Evolutionary conservation across 2,329 filamentous ascomycete species (phyloP).

Genomic region (Fusarium marasasianum): DNA sequence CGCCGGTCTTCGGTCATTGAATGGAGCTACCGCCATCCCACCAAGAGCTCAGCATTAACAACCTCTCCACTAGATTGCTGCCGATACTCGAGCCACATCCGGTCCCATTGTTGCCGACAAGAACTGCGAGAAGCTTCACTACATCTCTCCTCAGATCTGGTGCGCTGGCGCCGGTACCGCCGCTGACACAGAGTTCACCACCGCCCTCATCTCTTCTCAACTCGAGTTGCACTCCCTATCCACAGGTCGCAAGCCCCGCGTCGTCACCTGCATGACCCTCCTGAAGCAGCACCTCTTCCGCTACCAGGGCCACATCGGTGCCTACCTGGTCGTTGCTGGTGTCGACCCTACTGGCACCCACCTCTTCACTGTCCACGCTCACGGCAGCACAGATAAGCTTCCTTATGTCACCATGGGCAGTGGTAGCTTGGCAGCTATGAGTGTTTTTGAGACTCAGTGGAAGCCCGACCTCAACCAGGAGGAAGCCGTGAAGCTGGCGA

Average conservation of each 20-base stretch:
- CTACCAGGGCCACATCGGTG: slow-evolving; percentile 97
- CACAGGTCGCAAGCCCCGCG: slow-evolving; percentile 94
- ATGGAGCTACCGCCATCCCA: slow-evolving; percentile 7
- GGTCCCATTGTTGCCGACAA: slow-evolving; percentile 99
- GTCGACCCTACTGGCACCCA: slow-evolving; percentile 95
- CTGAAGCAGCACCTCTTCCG: slow-evolving; percentile 99
- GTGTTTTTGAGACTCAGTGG: slow-evolving; percentile 97
- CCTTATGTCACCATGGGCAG: slow-evolving; percentile 99
- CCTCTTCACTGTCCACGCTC: slow-evolving; percentile 97
- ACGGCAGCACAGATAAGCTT: slow-evolving; percentile 97
- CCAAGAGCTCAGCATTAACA: slow-evolving; percentile 28
- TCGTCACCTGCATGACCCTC: slow-evolving; percentile 99
- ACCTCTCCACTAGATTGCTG: slow-evolving; percentile 75
- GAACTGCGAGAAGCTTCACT: slow-evolving; percentile 99
- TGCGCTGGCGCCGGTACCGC: slow-evolving; percentile 97
- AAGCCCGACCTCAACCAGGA: slow-evolving; percentile 79
- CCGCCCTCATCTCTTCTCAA: slow-evolving; percentile 97
- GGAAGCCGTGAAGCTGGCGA: slow-evolving; percentile 82
- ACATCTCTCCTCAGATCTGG: slow-evolving; percentile 98
- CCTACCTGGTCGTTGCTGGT: slow-evolving; percentile 96
- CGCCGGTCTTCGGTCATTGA: background rate
- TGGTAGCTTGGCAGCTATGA: slow-evolving; percentile 95
- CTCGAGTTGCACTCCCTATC: slow-evolving; percentile 97
- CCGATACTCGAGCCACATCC: slow-evolving; percentile 96
- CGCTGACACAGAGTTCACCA: slow-evolving; percentile 99